Evolutionary conservation across 1,284 basidiomycete genomes (phyloP).

Genomic region (Schizopora paradoxa): DNA sequence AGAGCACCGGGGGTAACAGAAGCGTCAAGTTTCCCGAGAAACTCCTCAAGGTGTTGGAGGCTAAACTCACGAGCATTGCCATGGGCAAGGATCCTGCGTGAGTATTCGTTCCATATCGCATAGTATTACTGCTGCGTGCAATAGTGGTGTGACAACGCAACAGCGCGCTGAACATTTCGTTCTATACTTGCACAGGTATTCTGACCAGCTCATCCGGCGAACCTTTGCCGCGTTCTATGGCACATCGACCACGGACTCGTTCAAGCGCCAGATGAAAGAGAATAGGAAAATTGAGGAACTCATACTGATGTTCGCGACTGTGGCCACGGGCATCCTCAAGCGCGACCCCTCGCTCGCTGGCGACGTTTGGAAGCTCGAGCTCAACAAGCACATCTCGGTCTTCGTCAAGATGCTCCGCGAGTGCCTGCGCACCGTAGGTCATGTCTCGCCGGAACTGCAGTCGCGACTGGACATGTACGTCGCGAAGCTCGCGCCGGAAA

Average conservation of each 20-base stretch:
- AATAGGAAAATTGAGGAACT: conserved; percentile 96
- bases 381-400: conserved; percentile 85
- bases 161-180: background rate
- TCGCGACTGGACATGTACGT: conserved; percentile 80
- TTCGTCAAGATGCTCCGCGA: conserved; percentile 87
- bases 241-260: conserved; percentile 77
- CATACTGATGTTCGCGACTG: conserved; percentile 91
- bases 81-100: conserved; percentile 87
- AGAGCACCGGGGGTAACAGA: conserved; percentile 64
- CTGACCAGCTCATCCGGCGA: conserved; percentile 80
- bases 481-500: conserved; percentile 65
- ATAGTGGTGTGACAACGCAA: conserved; percentile 1
- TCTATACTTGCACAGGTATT: conserved; percentile 51
- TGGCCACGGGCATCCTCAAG: conserved; percentile 78
- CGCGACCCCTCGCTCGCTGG: conserved; percentile 74
- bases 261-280: conserved; percentile 89
- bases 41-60: conserved; percentile 81
- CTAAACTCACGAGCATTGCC: conserved; percentile 82
- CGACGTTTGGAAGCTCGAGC: conserved; percentile 89
- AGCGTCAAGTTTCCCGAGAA: conserved; percentile 91
- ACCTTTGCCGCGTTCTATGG: conserved; percentile 90
- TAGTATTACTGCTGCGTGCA: background rate
- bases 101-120: conserved; percentile 30
- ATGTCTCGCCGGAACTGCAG: conserved; percentile 79
- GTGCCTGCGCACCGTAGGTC: conserved; percentile 63